Evolutionary conservation across 805 yeast species (phyloP).

Genomic region (Candida chauliodis): DNA sequence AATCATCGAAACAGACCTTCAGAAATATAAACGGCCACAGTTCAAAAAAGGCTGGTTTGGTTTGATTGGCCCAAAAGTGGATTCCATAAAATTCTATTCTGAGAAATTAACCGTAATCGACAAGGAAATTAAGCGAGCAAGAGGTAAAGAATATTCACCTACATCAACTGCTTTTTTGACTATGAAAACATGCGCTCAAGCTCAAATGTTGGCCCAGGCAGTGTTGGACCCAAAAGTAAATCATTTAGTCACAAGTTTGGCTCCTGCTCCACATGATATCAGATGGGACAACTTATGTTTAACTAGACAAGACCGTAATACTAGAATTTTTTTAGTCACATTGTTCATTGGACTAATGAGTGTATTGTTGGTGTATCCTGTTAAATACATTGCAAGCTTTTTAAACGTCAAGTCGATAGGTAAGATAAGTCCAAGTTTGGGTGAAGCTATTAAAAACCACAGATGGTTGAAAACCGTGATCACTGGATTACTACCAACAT

Average conservation of each 20-base stretch:
- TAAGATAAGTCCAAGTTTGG: slow-evolving; percentile 80
- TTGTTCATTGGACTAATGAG: slow-evolving; percentile 64
- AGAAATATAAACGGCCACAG: slow-evolving; percentile 49
- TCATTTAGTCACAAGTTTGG: slow-evolving; percentile 74
- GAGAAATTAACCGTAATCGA: slow-evolving; percentile 68
- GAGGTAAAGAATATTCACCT: slow-evolving; percentile 69
- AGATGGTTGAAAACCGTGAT: slow-evolving; percentile 75
- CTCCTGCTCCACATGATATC: slow-evolving; percentile 96
- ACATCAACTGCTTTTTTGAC: slow-evolving; percentile 92
- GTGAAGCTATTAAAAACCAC: slow-evolving; percentile 57
- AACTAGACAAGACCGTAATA: slow-evolving; percentile 66
- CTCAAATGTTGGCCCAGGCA: slow-evolving; percentile 96
- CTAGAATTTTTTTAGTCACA: slow-evolving; percentile 63
- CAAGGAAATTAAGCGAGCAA: slow-evolving; percentile 59
- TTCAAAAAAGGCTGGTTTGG: slow-evolving; percentile 61
- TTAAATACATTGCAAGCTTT: slow-evolving; percentile 78
- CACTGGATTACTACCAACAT: slow-evolving; percentile 88
- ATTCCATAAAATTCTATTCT: slow-evolving; percentile 76
- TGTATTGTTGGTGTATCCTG: slow-evolving; percentile 75
- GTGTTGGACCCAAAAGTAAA: slow-evolving; percentile 87
- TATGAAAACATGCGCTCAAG: slow-evolving; percentile 91
- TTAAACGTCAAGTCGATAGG: slow-evolving; percentile 75
- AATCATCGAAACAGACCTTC: slow-evolving; percentile 16
- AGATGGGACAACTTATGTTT: slow-evolving; percentile 89
- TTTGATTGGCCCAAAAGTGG: slow-evolving; percentile 63